A percentile compares a stretch with the other conserved stretches of the same genome.
Conservation (phyloP, 2,329 filamentous ascomycete species). For the Alternaria sp. region DNA sequence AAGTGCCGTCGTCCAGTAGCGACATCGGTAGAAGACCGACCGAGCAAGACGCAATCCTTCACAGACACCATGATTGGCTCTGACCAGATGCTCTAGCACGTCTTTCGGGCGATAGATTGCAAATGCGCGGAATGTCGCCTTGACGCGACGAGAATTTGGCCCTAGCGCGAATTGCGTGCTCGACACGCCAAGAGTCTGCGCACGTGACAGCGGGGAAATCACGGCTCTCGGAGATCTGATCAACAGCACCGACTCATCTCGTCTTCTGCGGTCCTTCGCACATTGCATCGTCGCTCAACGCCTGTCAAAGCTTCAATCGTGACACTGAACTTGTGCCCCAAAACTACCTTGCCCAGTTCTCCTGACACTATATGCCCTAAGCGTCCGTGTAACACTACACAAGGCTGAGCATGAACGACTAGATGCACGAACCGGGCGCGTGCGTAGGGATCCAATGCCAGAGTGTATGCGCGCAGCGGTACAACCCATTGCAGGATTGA, state of each 20-base stretch:
- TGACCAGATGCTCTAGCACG: conserved; percentile 12
- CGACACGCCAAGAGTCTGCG: conserved; percentile 5
- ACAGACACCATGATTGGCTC: conserved; percentile 37
- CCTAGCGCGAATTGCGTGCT: conserved; percentile 40
- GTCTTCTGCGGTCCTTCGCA: not conserved
- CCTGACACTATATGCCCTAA: no score
- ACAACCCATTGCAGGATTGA: not conserved
- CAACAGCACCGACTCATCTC: not conserved
- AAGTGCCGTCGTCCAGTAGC: conserved; percentile 25
- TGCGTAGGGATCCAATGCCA: not conserved
- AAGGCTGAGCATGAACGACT: not conserved
- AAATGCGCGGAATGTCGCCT: conserved; percentile 32
- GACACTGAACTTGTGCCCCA: not conserved
- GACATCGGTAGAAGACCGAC: conserved; percentile 38
- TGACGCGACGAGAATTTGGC: conserved; percentile 32
- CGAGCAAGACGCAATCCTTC: conserved; percentile 33
- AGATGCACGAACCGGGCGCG: not conserved
- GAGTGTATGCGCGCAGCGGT: not conserved
- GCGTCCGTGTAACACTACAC: no score
- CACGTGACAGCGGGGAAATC: conserved; percentile 19
- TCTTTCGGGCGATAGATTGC: conserved; percentile 34
- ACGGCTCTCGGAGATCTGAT: conserved; percentile 31
- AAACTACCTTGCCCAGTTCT: no score
- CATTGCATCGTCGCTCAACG: not conserved
- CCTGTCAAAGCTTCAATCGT: not conserved